phyloP scores from a whole-genome alignment of 371 early-diverging fungal species.

The Capillidium rhysosporum region DNA sequence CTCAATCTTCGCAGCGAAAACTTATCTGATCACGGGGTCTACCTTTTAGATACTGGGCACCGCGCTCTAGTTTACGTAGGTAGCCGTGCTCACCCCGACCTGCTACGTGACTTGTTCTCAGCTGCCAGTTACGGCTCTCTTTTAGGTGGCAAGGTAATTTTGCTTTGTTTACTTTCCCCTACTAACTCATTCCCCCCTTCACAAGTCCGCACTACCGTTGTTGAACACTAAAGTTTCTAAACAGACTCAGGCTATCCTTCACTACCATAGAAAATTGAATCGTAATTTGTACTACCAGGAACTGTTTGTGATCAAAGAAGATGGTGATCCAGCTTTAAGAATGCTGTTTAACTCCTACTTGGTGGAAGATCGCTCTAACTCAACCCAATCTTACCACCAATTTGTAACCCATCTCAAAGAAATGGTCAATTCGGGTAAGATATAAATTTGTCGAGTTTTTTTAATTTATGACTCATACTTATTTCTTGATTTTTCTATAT shows the following conservation, averaged over 20 bases:
- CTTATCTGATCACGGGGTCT: conserved; percentile 64
- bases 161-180: not conserved
- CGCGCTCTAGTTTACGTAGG: conserved; percentile 83
- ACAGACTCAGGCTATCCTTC: conserved; percentile 31
- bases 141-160: conserved; percentile 30
- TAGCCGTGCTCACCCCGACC: conserved; percentile 46
- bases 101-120: conserved; percentile 48
- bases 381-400: conserved; percentile 66
- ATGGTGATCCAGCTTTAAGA: conserved; percentile 68
- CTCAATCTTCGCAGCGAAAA: conserved; percentile 70
- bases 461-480: not conserved
- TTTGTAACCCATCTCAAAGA: conserved; percentile 41
- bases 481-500: not conserved
- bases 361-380: conserved; percentile 80
- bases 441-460: not conserved
- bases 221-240: conserved; percentile 31
- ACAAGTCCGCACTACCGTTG: conserved; percentile 23
- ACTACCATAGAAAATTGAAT: conserved; percentile 31
- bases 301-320: conserved; percentile 72
- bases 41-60: conserved; percentile 60
- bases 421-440: conserved; percentile 15
- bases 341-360: conserved; percentile 70
- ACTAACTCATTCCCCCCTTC: not conserved
- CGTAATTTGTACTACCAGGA: conserved; percentile 36
- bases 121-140: conserved; percentile 31